phyloP scores from a whole-genome alignment of 1,139 yeast species.

The Nakaseomyces nivariensis region DNA sequence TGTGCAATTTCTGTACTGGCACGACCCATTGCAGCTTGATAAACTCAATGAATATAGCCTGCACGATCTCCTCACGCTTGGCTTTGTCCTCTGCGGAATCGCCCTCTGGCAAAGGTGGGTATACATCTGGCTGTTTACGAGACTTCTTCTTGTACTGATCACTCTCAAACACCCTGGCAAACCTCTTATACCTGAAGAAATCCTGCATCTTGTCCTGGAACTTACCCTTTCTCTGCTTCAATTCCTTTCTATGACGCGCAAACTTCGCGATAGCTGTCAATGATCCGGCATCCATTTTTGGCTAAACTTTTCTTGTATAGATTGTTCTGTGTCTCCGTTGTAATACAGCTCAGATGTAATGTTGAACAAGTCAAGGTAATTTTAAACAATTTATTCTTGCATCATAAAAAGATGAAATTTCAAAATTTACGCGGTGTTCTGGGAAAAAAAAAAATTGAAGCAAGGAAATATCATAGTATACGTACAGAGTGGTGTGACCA shows the following conservation, averaged over 20 bases:
- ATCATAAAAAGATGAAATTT: no score
- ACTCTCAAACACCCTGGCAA: constrained; percentile 64
- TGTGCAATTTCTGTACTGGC: constrained; percentile 65
- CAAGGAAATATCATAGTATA: no score
- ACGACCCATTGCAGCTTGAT: constrained; percentile 67
- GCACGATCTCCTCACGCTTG: constrained; percentile 39
- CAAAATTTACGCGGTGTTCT: no score
- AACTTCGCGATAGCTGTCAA: constrained; percentile 51
- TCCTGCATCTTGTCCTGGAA: constrained; percentile 61
- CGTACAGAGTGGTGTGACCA: no score
- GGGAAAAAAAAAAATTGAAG: no score
- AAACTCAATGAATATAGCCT: constrained; percentile 51
- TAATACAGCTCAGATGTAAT: no score
- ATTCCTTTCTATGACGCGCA: constrained; percentile 49
- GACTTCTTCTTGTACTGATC: constrained; percentile 58
- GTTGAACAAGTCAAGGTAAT: no score
- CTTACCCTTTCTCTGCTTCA: constrained; percentile 76
- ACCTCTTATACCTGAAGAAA: constrained; percentile 81
- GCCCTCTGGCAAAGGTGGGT: constrained; percentile 41
- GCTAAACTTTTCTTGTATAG: no score
- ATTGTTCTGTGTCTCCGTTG: no score
- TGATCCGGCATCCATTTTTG: not conserved
- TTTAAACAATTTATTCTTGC: no score
- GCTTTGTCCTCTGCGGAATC: constrained; percentile 27
- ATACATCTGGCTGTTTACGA: constrained; percentile 41